Percentiles rank a stretch among this genome's conserved stretches.
Conservation (phyloP, 2,329 filamentous ascomycete genomes). For the Pestalotiopsis sp. region DNA sequence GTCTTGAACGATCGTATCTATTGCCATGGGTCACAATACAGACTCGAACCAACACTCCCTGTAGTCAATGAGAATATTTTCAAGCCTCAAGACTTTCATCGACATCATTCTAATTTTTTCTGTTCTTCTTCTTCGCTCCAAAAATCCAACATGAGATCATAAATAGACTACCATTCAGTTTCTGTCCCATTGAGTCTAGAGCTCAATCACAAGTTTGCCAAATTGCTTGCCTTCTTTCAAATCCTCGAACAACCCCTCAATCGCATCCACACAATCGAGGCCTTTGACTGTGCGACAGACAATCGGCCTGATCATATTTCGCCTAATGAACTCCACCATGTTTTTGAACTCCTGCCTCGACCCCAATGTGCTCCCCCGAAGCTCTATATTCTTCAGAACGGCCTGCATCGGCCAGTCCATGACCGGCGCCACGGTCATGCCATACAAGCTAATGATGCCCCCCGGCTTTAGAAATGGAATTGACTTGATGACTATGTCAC, state of each 20-base stretch:
- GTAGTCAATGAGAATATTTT: no score
- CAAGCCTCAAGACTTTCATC: no score
- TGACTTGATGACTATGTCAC: slow-evolving; percentile 75
- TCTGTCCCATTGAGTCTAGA: slow-evolving; percentile 36
- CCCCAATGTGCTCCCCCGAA: slow-evolving; percentile 88
- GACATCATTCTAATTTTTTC: no score
- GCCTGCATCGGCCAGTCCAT: slow-evolving; percentile 87
- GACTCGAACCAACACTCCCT: no score
- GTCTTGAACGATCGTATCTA: no score
- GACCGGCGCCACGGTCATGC: slow-evolving; percentile 86
- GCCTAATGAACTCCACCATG: slow-evolving; percentile 81
- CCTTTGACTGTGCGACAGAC: slow-evolving; percentile 76
- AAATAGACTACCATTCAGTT: no score
- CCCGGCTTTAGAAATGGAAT: slow-evolving; percentile 75
- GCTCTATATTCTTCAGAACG: slow-evolving; percentile 84
- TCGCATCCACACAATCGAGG: slow-evolving; percentile 74
- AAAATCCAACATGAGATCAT: no score
- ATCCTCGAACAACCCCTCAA: slow-evolving; percentile 82
- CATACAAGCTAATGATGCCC: slow-evolving; percentile 82
- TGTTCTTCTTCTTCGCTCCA: no score
- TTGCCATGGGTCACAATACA: no score
- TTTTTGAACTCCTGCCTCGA: slow-evolving; percentile 87
- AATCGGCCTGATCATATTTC: slow-evolving; percentile 74
- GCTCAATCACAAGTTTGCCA: slow-evolving; percentile 85
- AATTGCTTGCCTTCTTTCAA: slow-evolving; percentile 88